Conservation (phyloP, 768 basidiomycete species). For the Holtermanniella nyarrowii region DNA sequence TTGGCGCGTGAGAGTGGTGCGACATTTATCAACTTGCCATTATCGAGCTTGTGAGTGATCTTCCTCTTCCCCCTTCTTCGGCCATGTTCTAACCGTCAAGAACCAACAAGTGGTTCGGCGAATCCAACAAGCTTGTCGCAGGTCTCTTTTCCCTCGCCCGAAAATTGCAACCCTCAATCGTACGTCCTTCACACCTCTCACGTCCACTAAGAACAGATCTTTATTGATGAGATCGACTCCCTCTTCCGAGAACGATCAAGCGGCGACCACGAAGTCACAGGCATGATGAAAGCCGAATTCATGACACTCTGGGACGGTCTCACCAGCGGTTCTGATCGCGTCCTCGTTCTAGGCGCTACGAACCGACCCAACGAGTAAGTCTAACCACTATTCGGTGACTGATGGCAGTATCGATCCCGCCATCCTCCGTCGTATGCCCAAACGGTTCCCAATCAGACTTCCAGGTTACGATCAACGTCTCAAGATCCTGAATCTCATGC, state of each 20-base stretch:
- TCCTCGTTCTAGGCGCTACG: conserved; percentile 86
- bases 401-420: conserved; percentile 40
- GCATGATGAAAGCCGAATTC: conserved; percentile 84
- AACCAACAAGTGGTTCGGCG: conserved; percentile 59
- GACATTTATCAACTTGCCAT: conserved; percentile 83
- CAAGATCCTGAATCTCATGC: conserved; percentile 77
- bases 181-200: conserved; percentile 17
- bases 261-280: conserved; percentile 92
- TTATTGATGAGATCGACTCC: conserved; percentile 97
- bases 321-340: conserved; percentile 64
- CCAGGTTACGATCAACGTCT: conserved; percentile 68
- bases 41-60: conserved; percentile 50
- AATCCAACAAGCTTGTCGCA: conserved; percentile 89
- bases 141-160: conserved; percentile 86
- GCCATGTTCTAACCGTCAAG: conserved; percentile 2
- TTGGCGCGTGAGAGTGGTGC: conserved; percentile 94
- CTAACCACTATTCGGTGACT: conserved; percentile 45
- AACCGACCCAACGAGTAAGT: conserved; percentile 74
- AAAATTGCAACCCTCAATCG: conserved; percentile 84
- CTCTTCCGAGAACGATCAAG: conserved; percentile 78
- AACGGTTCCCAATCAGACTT: conserved; percentile 75
- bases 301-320: conserved; percentile 83
- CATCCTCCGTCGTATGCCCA: conserved; percentile 66
- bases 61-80: background rate
- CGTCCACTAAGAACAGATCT: too few species aligned